Conservation (phyloP, 1,139 yeast genomes). For the Pichia sp. region DNA sequence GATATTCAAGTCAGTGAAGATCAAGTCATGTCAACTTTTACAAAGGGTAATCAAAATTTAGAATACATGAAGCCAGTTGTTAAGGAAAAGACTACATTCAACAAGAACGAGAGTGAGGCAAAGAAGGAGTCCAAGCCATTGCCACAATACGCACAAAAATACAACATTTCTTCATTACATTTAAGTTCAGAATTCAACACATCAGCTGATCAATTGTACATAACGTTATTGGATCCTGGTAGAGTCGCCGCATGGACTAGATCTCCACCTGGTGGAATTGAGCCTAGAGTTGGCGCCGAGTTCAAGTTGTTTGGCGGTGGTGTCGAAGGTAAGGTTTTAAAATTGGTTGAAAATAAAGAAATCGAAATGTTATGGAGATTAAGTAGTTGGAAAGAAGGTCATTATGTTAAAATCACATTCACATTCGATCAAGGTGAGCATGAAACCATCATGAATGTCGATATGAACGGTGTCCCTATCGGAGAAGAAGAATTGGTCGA, state of each 20-base stretch:
- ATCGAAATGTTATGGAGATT: slow-evolving; percentile 85
- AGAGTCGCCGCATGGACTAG: slow-evolving; percentile 91
- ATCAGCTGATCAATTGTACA: slow-evolving; percentile 79
- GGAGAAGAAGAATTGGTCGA: slow-evolving; percentile 95
- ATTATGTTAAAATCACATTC: slow-evolving; percentile 67
- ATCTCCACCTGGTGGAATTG: slow-evolving; percentile 61
- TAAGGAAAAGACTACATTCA: slow-evolving; percentile 29
- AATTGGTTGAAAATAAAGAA: slow-evolving; percentile 55
- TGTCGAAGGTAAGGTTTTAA: slow-evolving; percentile 65
- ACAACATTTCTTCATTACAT: slow-evolving; percentile 78
- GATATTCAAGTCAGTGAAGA: slow-evolving; percentile 77
- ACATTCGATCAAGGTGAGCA: slow-evolving; percentile 71
- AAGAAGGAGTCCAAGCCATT: slow-evolving; percentile 10
- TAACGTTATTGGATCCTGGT: slow-evolving; percentile 70
- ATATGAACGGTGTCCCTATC: slow-evolving; percentile 88
- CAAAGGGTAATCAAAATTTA: slow-evolving; percentile 59
- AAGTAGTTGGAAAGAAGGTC: slow-evolving; percentile 83
- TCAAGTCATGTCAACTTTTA: slow-evolving; percentile 59
- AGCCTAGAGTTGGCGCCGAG: slow-evolving; percentile 58
- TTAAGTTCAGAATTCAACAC: slow-evolving; percentile 83
- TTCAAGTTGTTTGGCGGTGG: slow-evolving; percentile 89
- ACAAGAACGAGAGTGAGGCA: slow-evolving; percentile 21
- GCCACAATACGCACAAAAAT: slow-evolving; percentile 42
- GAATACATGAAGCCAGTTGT: slow-evolving; percentile 28
- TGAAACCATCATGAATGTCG: slow-evolving; percentile 79